Base-by-base conservation (phyloP, 2,329 filamentous ascomycete species). In the Amauroascus niger region DNA sequence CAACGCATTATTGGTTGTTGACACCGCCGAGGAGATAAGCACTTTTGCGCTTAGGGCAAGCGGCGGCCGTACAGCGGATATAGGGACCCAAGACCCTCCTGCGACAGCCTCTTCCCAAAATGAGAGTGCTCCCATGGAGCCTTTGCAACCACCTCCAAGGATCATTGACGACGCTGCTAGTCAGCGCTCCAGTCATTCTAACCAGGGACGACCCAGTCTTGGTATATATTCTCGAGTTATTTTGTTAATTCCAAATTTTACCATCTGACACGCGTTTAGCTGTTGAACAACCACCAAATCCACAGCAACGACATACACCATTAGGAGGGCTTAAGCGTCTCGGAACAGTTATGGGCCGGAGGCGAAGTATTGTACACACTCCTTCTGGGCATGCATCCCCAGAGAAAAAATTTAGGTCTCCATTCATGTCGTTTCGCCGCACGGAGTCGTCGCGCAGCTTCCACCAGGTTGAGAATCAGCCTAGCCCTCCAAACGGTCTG, bases 21-120 rank as follows among this genome's bases (percentile, higher is more conserved):
- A 88, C 66, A 95, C 90, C 0, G 80, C 83, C 16, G 86, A 86
- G 64, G 93, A 98, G 72, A 91, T 98, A 58, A 84, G 70, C 52
- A 70, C 68, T 9, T 72, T 71, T 60, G 66, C 69, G 24, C 64
- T 68, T 9, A 71, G 68, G 55, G 52, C 66, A 43, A 70, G 65
- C 56, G 70, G 66, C 50, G 66, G 65, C 55, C 66, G 68, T 53
- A 65, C 69, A 35, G 59, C 65, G 28, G 58, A 56, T 28, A 52
- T 61, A 26, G 61, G 58, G 50, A 62, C 61, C 50, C 65, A 60
- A 37, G 59, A 56, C 47, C 56, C 63, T 48, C 58, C 62, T 58
- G 54, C 58, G 28, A 55, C 62, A 32, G 58, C 58, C 32, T 55
- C 59, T 49, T 58, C 54, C 65, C 61, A 51, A 57, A 41, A 60